Conservation (phyloP, 2,329 filamentous ascomycete genomes). For the Colletotrichum liriopes region DNA sequence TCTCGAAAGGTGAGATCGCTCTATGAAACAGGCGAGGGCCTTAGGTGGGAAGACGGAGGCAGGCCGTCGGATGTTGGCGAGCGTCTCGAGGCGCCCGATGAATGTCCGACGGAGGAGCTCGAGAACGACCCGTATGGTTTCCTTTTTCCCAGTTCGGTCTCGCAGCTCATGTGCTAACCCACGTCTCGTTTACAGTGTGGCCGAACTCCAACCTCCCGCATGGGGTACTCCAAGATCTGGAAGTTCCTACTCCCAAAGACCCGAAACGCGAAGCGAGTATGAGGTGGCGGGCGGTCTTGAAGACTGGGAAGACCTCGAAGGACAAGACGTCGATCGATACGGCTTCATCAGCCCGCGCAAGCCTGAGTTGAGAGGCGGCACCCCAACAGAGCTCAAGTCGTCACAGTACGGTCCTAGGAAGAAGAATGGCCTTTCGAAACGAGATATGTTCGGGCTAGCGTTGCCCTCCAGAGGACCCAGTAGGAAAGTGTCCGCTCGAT, state of each 20-base stretch:
- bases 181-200: constrained; percentile 45
- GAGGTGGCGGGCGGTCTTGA: constrained; percentile 74
- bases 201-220: constrained; percentile 51
- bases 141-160: constrained; percentile 56
- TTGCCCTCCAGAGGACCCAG: constrained; percentile 59
- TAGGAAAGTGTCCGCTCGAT: constrained; percentile 71
- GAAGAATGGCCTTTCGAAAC: constrained; percentile 63
- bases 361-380: constrained; percentile 57
- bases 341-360: constrained; percentile 73
- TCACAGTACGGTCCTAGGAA: constrained; percentile 62
- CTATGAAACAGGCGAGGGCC: constrained; percentile 70
- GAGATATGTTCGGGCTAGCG: constrained; percentile 55
- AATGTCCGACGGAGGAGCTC: constrained; percentile 67
- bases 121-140: constrained; percentile 72
- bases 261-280: constrained; percentile 60
- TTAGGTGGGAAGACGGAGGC: constrained; percentile 68
- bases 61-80: constrained; percentile 63
- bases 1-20: constrained; percentile 79
- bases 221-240: constrained; percentile 58
- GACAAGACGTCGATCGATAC: constrained; percentile 76
- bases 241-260: constrained; percentile 62
- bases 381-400: constrained; percentile 59
- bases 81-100: constrained; percentile 64
- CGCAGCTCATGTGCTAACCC: constrained; percentile 50
- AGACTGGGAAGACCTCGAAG: constrained; percentile 77